Evolutionary conservation across 2,329 filamentous ascomycete species (phyloP).

Genomic region (Colletotrichum brevisporum): DNA sequence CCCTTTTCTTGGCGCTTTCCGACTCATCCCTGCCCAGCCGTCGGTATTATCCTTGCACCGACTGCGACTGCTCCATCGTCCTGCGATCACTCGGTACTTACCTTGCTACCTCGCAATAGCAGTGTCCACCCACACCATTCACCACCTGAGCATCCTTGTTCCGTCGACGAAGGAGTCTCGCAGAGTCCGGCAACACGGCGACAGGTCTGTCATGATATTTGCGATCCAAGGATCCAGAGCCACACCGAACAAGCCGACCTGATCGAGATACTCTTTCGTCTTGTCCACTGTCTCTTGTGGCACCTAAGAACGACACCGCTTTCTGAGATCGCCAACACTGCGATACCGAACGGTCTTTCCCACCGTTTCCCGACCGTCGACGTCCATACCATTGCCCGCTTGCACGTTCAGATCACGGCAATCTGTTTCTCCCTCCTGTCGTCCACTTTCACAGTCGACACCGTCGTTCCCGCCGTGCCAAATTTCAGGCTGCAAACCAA

Average conservation of each 20-base stretch:
- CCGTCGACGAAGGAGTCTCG: slow-evolving; percentile 9
- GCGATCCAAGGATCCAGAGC: background rate
- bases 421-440: slow-evolving; percentile 3
- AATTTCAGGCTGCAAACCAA: background rate
- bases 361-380: slow-evolving; percentile 20
- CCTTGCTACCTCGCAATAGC: background rate
- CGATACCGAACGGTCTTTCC: background rate
- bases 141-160: slow-evolving; percentile 36
- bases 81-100: slow-evolving; percentile 21
- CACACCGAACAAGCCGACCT: background rate
- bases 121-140: slow-evolving; percentile 35
- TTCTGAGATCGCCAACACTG: slow-evolving; percentile 2
- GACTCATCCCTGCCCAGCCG: slow-evolving; percentile 23
- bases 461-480: background rate
- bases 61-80: slow-evolving; percentile 17
- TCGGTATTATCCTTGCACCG: slow-evolving; percentile 17
- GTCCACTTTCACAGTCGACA: background rate
- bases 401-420: background rate
- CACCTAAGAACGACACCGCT: background rate
- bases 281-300: too few relatives aligned
- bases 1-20: slow-evolving; percentile 12
- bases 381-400: background rate
- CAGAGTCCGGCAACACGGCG: slow-evolving; percentile 21
- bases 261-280: background rate
- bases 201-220: slow-evolving; percentile 14